Evolutionary conservation across 306 rosid species (phyloP), one percentile per base, ranked within the genome.

Genomic region (Cucurbita maxima): DNA sequence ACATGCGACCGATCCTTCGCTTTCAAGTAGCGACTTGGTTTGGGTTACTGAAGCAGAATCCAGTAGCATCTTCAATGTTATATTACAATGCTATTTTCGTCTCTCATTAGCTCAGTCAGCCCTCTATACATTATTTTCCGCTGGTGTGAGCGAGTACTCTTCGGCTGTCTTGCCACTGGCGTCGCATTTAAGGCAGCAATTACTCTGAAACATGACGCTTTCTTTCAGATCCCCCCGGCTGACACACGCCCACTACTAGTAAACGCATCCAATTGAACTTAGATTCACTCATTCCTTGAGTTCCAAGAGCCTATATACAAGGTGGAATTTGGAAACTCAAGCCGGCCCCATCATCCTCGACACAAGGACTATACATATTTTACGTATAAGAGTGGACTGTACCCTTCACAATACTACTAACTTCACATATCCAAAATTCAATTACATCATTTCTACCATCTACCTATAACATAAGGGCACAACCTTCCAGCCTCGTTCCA

Each of bases 401-500:
- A 61, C 44, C 55, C 55, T 47, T 56, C 73, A 22, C 54, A 68
- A 20, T 40, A 40, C 25, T 67, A 67, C 40, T 59, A 36, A 47
- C 72, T 66, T 44, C 41, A 47, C 57, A 22, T 48, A 20, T 68
- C 57, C 74, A 70, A 48, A 70, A 70, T 70, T 70, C 59, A 70
- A 70, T 30, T 70, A 70, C 74, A 70, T 70, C 45, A 70, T 51
- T 70, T 34, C 59, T 70, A 51, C 47, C 74, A 70, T 50, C 74
- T 70, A 70, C 57, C 73, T 47, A 47, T 69, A 48, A 44, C 43
- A 12, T 25, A 25, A 70, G 47, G 74, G 45, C 74, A 47, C 44
- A 70, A 22, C 74, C 74, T 70, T 70, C 74, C 41, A 37, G 43
- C 59, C 58, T 50, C 59, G 45, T 37, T 30, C 45, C 58, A 70